Evolutionary conservation across 768 basidiomycete genomes (phyloP).

Genomic region (Pleurotus sapidus): DNA sequence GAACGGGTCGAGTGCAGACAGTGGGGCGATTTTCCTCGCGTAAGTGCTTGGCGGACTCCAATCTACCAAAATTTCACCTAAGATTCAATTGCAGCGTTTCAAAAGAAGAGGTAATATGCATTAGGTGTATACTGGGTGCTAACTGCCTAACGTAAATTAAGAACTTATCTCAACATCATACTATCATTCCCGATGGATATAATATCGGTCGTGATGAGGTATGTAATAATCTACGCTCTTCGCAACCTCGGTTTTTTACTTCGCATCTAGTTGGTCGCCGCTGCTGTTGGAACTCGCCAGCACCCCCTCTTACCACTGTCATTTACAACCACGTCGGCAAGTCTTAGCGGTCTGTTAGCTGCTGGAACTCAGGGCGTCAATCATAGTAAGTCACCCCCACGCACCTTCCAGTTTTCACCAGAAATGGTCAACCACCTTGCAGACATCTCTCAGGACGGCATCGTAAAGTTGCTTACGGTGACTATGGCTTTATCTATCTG

Average conservation of each 20-base stretch:
- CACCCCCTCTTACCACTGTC: constrained; percentile 36
- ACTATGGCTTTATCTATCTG: background rate
- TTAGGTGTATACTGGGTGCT: background rate
- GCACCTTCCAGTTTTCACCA: no score
- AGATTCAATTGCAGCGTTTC: constrained; percentile 33
- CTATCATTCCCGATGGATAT: constrained; percentile 46
- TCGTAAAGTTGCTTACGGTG: constrained; percentile 8
- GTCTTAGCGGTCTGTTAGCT: constrained; percentile 52
- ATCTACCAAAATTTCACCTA: no score
- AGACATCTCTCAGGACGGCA: constrained; percentile 10
- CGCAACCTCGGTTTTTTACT: background rate
- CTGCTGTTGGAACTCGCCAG: constrained; percentile 23
- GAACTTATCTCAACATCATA: constrained; percentile 32
- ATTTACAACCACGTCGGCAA: constrained; percentile 43
- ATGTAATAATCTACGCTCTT: background rate
- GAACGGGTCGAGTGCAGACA: constrained; percentile 45
- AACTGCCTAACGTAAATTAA: constrained; percentile 13
- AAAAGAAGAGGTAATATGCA: constrained; percentile 32
- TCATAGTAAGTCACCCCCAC: background rate
- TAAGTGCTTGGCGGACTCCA: constrained; percentile 22
- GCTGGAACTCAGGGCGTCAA: constrained; percentile 41
- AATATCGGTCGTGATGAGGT: constrained; percentile 35
- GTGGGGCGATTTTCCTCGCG: constrained; percentile 60
- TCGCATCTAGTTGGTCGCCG: constrained; percentile 10
- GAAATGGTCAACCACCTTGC: background rate